phyloP scores from a whole-genome alignment of 352 stramenopile species.

The Pythium monospermum region DNA sequence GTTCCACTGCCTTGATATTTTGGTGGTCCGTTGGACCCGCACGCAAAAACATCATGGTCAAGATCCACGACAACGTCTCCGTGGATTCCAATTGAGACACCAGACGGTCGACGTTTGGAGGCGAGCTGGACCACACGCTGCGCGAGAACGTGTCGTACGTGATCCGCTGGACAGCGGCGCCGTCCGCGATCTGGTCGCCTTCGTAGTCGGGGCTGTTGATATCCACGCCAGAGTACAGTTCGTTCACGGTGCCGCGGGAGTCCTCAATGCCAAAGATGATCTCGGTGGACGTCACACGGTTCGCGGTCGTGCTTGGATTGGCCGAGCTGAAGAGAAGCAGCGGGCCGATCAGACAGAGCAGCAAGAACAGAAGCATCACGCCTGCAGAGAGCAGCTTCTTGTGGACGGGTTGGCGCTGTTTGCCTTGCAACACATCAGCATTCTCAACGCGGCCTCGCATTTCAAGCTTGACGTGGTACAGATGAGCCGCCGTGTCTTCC shows the following conservation, averaged over 20 bases:
- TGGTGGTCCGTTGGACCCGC: slow-evolving; percentile 57
- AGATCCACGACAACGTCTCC: slow-evolving; percentile 62
- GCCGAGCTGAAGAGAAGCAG: slow-evolving; percentile 83
- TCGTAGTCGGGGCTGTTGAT: slow-evolving; percentile 65
- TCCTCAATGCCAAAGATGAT: slow-evolving; percentile 75
- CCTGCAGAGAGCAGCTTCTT: slow-evolving; percentile 68
- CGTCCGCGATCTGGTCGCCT: slow-evolving; percentile 64
- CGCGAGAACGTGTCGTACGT: slow-evolving; percentile 75
- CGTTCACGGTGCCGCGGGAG: slow-evolving; percentile 64
- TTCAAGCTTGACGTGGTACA: slow-evolving; percentile 73
- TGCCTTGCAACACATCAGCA: slow-evolving; percentile 73
- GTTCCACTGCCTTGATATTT: slow-evolving; percentile 50
- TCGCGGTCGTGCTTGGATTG: slow-evolving; percentile 74
- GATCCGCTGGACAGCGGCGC: slow-evolving; percentile 69
- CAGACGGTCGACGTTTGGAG: slow-evolving; percentile 63
- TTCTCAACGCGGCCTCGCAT: slow-evolving; percentile 68
- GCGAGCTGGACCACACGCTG: slow-evolving; percentile 70
- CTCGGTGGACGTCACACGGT: slow-evolving; percentile 55
- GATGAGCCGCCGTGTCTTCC: slow-evolving; percentile 75
- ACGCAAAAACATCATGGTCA: slow-evolving; percentile 63
- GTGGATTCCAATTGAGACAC: slow-evolving; percentile 68
- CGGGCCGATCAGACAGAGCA: slow-evolving; percentile 72
- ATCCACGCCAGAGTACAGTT: slow-evolving; percentile 69
- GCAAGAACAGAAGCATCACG: slow-evolving; percentile 71
- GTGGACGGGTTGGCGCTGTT: slow-evolving; percentile 60